phyloP scores from a whole-genome alignment of 2,329 filamentous ascomycete species.

The Erysiphe pulchra region DNA sequence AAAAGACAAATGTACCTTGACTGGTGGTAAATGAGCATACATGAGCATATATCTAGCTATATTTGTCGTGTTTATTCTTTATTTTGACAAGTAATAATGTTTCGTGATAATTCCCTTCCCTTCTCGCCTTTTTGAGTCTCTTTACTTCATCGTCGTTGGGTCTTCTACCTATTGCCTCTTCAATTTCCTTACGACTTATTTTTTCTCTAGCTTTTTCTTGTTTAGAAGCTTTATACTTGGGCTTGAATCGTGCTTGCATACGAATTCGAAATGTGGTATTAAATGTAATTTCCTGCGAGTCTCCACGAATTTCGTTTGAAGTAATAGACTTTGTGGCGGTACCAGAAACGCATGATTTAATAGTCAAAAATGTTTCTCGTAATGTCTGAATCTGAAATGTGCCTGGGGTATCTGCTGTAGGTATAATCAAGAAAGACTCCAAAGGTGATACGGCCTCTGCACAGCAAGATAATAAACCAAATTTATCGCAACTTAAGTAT shows the following conservation, averaged over 20 bases:
- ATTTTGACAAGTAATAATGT: constrained; percentile 64
- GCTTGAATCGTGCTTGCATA: constrained; percentile 92
- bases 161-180: constrained; percentile 49
- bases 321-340: constrained; percentile 19
- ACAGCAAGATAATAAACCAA: constrained; percentile 50
- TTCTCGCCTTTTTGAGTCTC: constrained; percentile 54
- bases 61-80: constrained; percentile 87
- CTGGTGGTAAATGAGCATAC: too few species aligned
- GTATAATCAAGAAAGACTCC: constrained; percentile 53
- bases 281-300: constrained; percentile 40
- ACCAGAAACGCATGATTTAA: constrained; percentile 22
- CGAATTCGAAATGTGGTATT: constrained; percentile 54
- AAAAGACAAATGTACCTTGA: too few species aligned
- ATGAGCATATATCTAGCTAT: constrained; percentile 14
- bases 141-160: constrained; percentile 71
- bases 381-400: constrained; percentile 53
- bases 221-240: constrained; percentile 49
- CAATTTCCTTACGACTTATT: constrained; percentile 64
- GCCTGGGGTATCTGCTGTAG: constrained; percentile 35
- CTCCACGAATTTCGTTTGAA: constrained; percentile 44
- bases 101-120: constrained; percentile 79
- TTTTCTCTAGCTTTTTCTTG: constrained; percentile 66
- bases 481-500: constrained; percentile 67
- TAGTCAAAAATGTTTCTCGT: constrained; percentile 42
- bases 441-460: constrained; percentile 61